Conservation (phyloP, 306 rosid genomes). For the Inga oerstediana region DNA sequence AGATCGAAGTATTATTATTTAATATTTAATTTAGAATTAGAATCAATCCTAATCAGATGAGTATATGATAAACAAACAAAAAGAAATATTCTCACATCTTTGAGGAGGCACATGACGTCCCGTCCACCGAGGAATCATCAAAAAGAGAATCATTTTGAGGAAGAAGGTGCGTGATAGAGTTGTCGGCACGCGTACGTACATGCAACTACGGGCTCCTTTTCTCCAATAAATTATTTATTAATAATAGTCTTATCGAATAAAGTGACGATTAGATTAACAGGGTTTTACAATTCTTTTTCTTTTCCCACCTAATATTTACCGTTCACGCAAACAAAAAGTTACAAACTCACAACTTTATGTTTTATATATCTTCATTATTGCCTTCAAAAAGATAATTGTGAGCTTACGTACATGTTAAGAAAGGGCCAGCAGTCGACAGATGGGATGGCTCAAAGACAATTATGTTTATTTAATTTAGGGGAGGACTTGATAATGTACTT, state of each 20-base stretch:
- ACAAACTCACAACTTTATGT: neutral
- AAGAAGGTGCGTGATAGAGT: neutral
- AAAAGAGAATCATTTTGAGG: neutral
- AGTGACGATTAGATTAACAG: neutral
- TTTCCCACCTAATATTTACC: neutral
- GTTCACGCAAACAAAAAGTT: neutral
- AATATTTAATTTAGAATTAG: neutral
- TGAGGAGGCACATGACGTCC: neutral
- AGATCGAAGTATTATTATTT: too few species aligned
- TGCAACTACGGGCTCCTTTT: neutral
- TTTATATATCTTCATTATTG: too few species aligned
- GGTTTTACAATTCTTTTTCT: neutral
- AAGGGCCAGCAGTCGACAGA: neutral
- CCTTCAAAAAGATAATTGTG: neutral
- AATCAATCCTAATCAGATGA: neutral
- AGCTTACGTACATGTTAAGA: neutral
- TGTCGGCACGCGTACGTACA: neutral
- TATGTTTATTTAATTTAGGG: too few species aligned
- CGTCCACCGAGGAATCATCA: neutral
- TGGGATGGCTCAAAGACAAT: neutral
- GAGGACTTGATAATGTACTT: too few species aligned
- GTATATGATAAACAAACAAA: neutral
- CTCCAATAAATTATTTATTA: neutral
- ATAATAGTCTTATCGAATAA: neutral
- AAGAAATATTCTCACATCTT: neutral